Conservation (phyloP, 2,329 filamentous ascomycete species). For the Cordyceps cateniannulata region DNA sequence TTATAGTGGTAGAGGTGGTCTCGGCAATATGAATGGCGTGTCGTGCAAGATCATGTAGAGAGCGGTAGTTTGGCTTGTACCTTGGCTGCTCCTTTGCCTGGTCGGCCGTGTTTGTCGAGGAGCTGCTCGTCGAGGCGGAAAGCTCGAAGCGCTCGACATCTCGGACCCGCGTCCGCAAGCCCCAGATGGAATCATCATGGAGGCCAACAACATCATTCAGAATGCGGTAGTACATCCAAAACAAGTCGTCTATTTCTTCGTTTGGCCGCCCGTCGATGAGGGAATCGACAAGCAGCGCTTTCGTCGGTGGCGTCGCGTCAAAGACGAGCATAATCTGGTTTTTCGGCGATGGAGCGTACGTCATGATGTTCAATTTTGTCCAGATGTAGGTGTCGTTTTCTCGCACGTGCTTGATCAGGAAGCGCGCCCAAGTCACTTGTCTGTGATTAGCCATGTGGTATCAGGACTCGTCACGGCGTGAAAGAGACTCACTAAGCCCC, state of each 20-base stretch:
- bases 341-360: constrained; percentile 18
- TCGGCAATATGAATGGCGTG: constrained; percentile 40
- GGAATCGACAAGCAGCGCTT: neutral
- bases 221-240: constrained; percentile 30
- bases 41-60: constrained; percentile 35
- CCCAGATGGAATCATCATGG: constrained; percentile 34
- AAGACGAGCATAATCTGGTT: constrained; percentile 27
- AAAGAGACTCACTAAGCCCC: constrained; percentile 17
- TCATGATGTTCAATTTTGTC: constrained; percentile 29
- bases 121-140: too few species aligned
- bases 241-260: constrained; percentile 22
- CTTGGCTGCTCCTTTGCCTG: too few species aligned
- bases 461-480: too few species aligned
- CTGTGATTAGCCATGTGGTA: neutral
- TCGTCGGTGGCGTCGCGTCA: constrained; percentile 17
- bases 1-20: constrained; percentile 29
- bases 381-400: constrained; percentile 22
- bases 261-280: constrained; percentile 5
- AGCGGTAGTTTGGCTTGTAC: constrained; percentile 26
- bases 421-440: constrained; percentile 28
- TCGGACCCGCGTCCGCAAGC: constrained; percentile 29
- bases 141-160: constrained; percentile 22
- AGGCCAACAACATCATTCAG: constrained; percentile 24
- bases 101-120: neutral
- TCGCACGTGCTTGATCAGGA: constrained; percentile 24